Conservation (phyloP, 1,139 yeast genomes). For the Williopsis jadinii region DNA sequence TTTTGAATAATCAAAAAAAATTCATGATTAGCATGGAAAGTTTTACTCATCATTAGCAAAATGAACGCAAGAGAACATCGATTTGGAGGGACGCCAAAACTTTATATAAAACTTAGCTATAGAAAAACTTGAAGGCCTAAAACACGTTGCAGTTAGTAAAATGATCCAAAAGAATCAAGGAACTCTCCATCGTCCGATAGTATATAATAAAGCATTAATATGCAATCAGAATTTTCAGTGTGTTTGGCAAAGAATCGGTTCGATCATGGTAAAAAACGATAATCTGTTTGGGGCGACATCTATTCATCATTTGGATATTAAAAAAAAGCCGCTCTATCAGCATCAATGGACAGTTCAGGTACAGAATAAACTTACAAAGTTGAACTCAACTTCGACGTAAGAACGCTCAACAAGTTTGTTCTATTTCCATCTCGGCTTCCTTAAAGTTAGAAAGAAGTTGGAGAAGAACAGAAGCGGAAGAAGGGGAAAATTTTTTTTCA, state of each 20-base stretch:
- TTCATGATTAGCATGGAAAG: slow-evolving; percentile 36
- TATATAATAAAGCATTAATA: neutral
- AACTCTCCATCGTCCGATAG: neutral
- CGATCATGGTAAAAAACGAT: slow-evolving; percentile 37
- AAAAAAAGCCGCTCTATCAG: too few species aligned
- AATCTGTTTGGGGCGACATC: slow-evolving; percentile 59
- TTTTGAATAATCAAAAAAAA: slow-evolving; percentile 12
- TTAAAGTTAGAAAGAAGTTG: too few species aligned
- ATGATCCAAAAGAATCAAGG: too few species aligned
- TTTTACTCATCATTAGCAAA: slow-evolving; percentile 23
- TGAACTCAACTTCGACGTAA: too few species aligned
- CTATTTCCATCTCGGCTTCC: too few species aligned
- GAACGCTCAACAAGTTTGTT: too few species aligned
- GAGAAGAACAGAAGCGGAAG: too few species aligned
- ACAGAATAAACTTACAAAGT: too few species aligned
- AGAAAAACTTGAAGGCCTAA: too few species aligned
- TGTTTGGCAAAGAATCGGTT: slow-evolving; percentile 47
- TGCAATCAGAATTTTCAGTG: slow-evolving; percentile 45
- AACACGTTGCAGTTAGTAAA: too few species aligned
- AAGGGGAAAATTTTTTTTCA: neutral
- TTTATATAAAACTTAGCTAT: too few species aligned
- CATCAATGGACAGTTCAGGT: too few species aligned
- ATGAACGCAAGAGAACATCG: neutral
- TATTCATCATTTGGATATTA: slow-evolving; percentile 34
- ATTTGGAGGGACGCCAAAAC: neutral